These are phyloP conservation scores for Fusarium duplospermum DNA, from an alignment of 2,329 filamentous ascomycete species.

Conservation along the genomic window DNA sequence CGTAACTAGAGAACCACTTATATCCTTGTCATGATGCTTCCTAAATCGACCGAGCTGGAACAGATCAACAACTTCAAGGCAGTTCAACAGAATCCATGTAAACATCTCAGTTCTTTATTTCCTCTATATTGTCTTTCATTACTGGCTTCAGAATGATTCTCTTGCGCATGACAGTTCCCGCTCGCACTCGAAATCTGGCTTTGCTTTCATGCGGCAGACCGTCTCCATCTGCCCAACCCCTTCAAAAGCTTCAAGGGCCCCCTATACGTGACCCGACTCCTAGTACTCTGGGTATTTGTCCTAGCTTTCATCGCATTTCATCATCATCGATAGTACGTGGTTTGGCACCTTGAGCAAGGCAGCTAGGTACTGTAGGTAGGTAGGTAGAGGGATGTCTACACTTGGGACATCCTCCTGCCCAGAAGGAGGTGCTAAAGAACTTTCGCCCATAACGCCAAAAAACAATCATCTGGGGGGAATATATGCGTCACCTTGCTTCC, in stretches of 20 bases:
- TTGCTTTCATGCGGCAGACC: constrained; percentile 18
- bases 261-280: constrained; percentile 15
- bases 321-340: constrained; percentile 36
- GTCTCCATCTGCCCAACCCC: constrained; percentile 14
- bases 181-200: constrained; percentile 33
- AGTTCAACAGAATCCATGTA: not conserved
- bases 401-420: constrained; percentile 30
- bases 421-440: constrained; percentile 37
- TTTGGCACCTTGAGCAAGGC: constrained; percentile 23
- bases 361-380: constrained; percentile 6
- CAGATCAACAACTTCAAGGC: not conserved
- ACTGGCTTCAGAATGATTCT: constrained; percentile 20
- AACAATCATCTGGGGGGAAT: constrained; percentile 42
- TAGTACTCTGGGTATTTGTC: constrained; percentile 32
- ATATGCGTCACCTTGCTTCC: constrained; percentile 43
- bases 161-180: constrained; percentile 30
- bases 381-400: constrained; percentile 7
- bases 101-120: constrained; percentile 32
- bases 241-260: constrained; percentile 20
- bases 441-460: constrained; percentile 45
- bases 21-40: not conserved
- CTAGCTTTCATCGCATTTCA: constrained; percentile 39
- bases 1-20: not conserved
- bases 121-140: constrained; percentile 38
- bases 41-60: not conserved